Base-by-base conservation (phyloP, 495 filamentous ascomycete species). In the Lasiosphaeria miniovina region DNA sequence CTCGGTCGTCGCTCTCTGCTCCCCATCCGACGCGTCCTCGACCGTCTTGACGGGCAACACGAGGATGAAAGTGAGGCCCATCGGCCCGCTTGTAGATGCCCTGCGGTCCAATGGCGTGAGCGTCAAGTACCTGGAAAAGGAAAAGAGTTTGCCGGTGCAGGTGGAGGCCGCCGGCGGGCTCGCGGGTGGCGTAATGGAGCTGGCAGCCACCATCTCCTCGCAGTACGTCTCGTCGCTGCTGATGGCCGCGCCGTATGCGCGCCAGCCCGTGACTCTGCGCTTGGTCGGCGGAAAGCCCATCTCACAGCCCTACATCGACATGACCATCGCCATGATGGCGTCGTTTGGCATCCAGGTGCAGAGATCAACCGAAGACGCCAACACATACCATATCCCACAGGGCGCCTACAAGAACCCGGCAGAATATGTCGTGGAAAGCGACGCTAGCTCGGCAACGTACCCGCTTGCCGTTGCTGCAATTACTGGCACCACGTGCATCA, bases 291-390 rank as follows among this genome's bases (percentile, higher is more conserved):
- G 92, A 55, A 96, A 95, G 75, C 93, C 93, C 3, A 96, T 98
- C 61, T 97, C 93, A 1, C 91, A 97, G 71, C 88, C 88, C 14
- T 99, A 99, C 68, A 98, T 98, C 69, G 92, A 98, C 65, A 97
- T 99, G 93, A 99, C 94, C 14, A 93, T 90, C 12, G 84, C 91
- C 17, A 98, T 99, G 93, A 99, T 99, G 94, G 82, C 86, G 36
- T 83, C 86, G 5, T 99, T 99, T 68, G 94, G 94, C 43, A 86
- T 98, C 54, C 71, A 87, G 38, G 93, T 97, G 38, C 75, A 83
- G 55, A 70, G 71, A 52, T 76, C 76, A 3, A 58, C 75, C 14
- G 73, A 77, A 49, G 89, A 96, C 62, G 84, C 88, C 53, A 86
- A 97, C 74, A 96, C 92, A 17, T 99, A 99, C 74, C 88, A 95